Evolutionary conservation across 2,329 filamentous ascomycete genomes (phyloP), one percentile per base, ranked within the genome.

Genomic region (Aspergillus japonicus): DNA sequence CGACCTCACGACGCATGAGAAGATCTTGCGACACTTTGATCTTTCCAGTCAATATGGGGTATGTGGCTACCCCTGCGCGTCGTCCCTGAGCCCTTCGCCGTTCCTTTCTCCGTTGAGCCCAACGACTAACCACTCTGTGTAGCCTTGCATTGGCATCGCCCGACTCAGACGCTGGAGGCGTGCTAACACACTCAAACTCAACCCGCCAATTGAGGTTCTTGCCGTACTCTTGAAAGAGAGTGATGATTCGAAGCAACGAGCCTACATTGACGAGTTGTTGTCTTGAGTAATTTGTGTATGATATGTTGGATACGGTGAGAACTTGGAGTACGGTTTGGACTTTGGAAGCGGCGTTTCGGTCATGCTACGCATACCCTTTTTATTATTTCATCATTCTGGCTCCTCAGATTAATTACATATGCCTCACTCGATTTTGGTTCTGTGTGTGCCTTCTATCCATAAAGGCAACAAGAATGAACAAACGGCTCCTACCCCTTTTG

Each of bases 41-140:
- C 89, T 96, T 66, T 95, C 89, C 71, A 91, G 85, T 61, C 91
- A 96, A 70, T 99, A 91, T 74, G 95, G 95, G 58, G 92, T 96
- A 86, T 80, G 90, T 87, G 14, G 39, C n/a, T 56, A 14, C 51
- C 35, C 26, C 52, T 50, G 8, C 44, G 56, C 49, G 5, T 57
- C 10, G n/a, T 12, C 8, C 23, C 10, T n/a, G 31, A 16, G 39
- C 39, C 16, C 14, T 42, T n/a, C 16, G n/a, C n/a, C 23, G 11
- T 42, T 10, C 10, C 47, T 33, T 19, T 23, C 23, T 48, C 39
- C 16, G 29, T 14, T 19, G 16, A 16, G 14, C 16, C 10, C 23
- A 12, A 7, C 31, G 4, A 42, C 7, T 29, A 39, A 31, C 54
- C 26, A 44, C 62, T 56, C 47, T 44, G 23, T 59, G 49, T 69